phyloP scores from a whole-genome alignment of 345 rosid genomes.

The Aquilaria malaccensis region DNA sequence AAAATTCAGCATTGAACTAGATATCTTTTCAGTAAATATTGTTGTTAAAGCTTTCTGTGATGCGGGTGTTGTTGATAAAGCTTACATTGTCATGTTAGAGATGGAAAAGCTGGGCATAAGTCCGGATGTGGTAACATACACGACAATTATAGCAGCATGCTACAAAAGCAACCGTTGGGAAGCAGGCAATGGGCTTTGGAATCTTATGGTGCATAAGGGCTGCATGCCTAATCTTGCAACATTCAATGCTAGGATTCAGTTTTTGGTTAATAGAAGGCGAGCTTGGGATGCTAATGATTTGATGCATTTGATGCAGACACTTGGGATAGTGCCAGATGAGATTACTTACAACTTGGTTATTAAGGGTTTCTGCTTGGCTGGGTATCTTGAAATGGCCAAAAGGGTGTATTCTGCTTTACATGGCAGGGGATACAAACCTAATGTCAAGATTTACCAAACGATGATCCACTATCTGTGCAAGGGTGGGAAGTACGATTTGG shows the following conservation, averaged over 20 bases:
- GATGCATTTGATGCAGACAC: constrained; percentile 51
- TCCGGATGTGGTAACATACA: constrained; percentile 70
- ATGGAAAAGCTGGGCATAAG: constrained; percentile 50
- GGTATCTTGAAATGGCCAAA: constrained; percentile 71
- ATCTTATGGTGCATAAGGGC: constrained; percentile 66
- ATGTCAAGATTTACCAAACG: constrained; percentile 65
- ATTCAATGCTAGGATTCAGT: constrained; percentile 71
- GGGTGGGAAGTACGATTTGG: constrained; percentile 50
- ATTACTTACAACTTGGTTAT: constrained; percentile 72
- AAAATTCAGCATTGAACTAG: constrained; percentile 39
- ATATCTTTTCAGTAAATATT: constrained; percentile 50
- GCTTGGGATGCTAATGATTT: constrained; percentile 71
- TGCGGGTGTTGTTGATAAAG: constrained; percentile 46
- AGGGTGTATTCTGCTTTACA: constrained; percentile 60
- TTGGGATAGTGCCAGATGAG: constrained; percentile 51
- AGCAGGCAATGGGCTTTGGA: constrained; percentile 78
- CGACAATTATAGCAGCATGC: constrained; percentile 63
- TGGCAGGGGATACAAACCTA: constrained; percentile 37
- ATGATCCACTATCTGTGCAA: constrained; percentile 75
- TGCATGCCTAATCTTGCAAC: constrained; percentile 69
- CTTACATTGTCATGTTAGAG: constrained; percentile 42
- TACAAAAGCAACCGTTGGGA: constrained; percentile 43
- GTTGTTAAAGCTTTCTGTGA: constrained; percentile 51
- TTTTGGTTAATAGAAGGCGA: constrained; percentile 45
- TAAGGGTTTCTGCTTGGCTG: constrained; percentile 65